Evolutionary conservation across 2,329 filamentous ascomycete genomes (phyloP), one percentile per base, ranked within the genome.

Genomic region (Incumbomyces lentus): DNA sequence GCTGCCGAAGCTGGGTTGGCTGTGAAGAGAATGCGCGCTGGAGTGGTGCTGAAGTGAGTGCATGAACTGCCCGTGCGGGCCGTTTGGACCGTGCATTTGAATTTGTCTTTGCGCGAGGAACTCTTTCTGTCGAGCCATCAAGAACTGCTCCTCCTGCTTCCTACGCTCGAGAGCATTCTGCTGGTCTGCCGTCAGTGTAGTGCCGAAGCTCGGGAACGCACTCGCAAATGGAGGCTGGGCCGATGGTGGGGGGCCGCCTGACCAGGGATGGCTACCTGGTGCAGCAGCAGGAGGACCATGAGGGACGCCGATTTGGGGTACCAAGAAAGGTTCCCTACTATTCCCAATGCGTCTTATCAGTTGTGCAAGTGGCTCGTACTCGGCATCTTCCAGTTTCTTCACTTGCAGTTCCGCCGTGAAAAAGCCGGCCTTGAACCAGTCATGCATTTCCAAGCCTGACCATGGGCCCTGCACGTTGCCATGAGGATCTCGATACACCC

Each of bases 361-460:
- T 64, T 96, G 89, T 2, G 90, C 92, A 8, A 98, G 71, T 11
- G 90, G 92, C 64, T 98, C 92, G 58, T 95, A 98, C 41, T 98
- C 90, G 0, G 75, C 72, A 59, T 98, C 92, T 62, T 98, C 92
- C 4, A 90, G 73, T 63, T 95, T 95, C 70, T 93, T 95, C 29
- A 98, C 92, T 36, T 93, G 79, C 16, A 98, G 73, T 58, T 98
- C 90, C 0, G 90, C 82, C 0, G 87, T 94, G 67, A 98, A 98
- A 69, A 96, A 98, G 38, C 90, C 89, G 32, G 89, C 90, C 64
- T 96, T 96, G 68, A 96, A 98, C 92, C 92, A 98, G 59, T 98
- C 93, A 57, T 98, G 93, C 92, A 98, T 98, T 66, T 98, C 92
- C 41, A 98, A 70, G 1, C 92, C 92, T 33, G 88, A 95, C 68